A percentile compares a stretch with the other conserved stretches of the same genome.
Evolutionary conservation across 2,329 filamentous ascomycete genomes (phyloP).

Genomic region (Xylariaceae sp.): DNA sequence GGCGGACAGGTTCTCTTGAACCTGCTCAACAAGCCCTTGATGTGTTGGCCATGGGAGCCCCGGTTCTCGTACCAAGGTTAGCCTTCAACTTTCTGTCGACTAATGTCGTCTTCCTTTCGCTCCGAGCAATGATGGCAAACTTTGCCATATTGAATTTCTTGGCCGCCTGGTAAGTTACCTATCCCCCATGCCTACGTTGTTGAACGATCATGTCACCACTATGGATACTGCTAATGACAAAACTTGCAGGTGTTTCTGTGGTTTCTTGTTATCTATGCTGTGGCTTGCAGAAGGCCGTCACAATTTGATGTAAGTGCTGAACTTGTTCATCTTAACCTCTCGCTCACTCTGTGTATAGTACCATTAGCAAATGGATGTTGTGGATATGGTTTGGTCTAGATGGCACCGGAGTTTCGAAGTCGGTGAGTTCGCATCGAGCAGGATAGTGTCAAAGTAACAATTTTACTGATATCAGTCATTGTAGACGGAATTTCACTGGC

Average conservation of each 20-base stretch:
- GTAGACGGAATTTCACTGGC: slow-evolving; percentile 68
- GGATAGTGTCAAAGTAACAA: too few species aligned
- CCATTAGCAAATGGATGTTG: slow-evolving; percentile 85
- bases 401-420: slow-evolving; percentile 59
- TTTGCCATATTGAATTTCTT: slow-evolving; percentile 74
- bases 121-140: slow-evolving; percentile 81
- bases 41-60: slow-evolving; percentile 73
- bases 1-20: slow-evolving; percentile 44
- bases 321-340: background rate
- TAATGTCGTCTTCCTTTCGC: slow-evolving; percentile 76
- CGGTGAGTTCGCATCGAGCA: slow-evolving; percentile 42
- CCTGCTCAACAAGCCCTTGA: slow-evolving; percentile 67
- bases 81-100: slow-evolving; percentile 81
- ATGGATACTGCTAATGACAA: slow-evolving; percentile 9
- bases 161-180: slow-evolving; percentile 56
- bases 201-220: background rate
- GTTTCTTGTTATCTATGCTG: slow-evolving; percentile 73
- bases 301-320: slow-evolving; percentile 47
- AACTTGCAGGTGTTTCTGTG: slow-evolving; percentile 61
- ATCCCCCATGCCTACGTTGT: background rate
- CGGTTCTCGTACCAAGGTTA: slow-evolving; percentile 71
- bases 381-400: slow-evolving; percentile 92
- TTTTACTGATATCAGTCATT: too few species aligned
- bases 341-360: slow-evolving; percentile 38
- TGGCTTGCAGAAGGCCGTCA: slow-evolving; percentile 70